Evolutionary conservation across 129 eudicot species (phyloP).

Genomic region (Scalesia atractyloides): DNA sequence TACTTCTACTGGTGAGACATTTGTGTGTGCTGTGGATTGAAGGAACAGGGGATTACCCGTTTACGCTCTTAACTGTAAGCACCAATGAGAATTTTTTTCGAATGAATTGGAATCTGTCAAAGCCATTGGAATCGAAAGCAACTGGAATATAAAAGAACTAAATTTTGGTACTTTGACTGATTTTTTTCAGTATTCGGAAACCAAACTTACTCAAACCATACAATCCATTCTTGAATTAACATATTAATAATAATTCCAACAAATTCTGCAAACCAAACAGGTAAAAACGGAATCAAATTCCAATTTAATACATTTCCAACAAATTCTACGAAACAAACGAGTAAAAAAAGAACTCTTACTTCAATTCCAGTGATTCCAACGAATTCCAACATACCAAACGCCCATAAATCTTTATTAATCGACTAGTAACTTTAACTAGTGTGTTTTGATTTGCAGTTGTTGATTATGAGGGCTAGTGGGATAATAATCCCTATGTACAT

Average conservation of each 20-base stretch:
- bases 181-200: no score
- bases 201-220: no score
- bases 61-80: constrained; percentile 61
- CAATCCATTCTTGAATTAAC: neutral
- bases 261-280: no score
- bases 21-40: constrained; percentile 38
- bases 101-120: no score
- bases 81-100: neutral
- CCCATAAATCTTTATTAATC: neutral
- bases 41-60: constrained; percentile 49
- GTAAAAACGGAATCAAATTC: no score
- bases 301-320: neutral
- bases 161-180: no score
- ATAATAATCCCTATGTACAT: constrained; percentile 64
- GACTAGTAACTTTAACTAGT: neutral
- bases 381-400: neutral
- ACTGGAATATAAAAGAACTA: no score
- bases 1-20: constrained; percentile 60
- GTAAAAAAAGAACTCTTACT: neutral
- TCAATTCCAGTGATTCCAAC: neutral
- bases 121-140: no score
- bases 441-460: constrained; percentile 39
- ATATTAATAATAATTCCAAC: neutral
- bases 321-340: neutral
- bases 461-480: constrained; percentile 50